Percentiles rank a stretch among this genome's conserved stretches.
These are phyloP conservation scores for Zopfia rhizophila DNA, from an alignment of 2,329 filamentous ascomycete species.

Conservation along the genomic window DNA sequence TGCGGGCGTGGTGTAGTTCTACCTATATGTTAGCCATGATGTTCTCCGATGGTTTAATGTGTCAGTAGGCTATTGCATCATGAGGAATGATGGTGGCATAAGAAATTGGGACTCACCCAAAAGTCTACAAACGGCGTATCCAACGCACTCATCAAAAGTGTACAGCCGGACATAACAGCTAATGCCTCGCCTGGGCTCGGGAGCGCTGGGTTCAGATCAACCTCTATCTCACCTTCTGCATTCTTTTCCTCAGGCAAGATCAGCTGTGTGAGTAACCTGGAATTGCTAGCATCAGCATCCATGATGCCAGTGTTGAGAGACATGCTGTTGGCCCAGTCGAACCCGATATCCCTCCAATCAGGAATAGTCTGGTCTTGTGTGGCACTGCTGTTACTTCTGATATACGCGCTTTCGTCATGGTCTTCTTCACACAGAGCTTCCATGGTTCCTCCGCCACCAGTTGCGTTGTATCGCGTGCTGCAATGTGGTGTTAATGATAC, in stretches of 20 bases:
- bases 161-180: conserved; percentile 74
- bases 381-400: conserved; percentile 61
- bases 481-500: conserved; percentile 73
- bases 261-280: conserved; percentile 56
- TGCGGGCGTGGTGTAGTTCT: conserved; percentile 46
- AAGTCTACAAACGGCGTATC: conserved; percentile 69
- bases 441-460: conserved; percentile 66
- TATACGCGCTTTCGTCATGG: conserved; percentile 66
- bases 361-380: conserved; percentile 61
- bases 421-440: conserved; percentile 69
- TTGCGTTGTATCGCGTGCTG: conserved; percentile 66
- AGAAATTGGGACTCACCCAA: conserved; percentile 42
- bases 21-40: conserved; percentile 21
- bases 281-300: conserved; percentile 57
- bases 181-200: conserved; percentile 80
- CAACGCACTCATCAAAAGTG: conserved; percentile 69
- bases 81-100: neutral
- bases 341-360: conserved; percentile 58
- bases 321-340: conserved; percentile 56
- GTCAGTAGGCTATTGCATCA: neutral
- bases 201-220: conserved; percentile 59
- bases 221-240: conserved; percentile 25
- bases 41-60: conserved; percentile 11
- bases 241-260: conserved; percentile 42
- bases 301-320: conserved; percentile 56